Evolutionary conservation across 1,284 basidiomycete species (phyloP), one percentile per base, ranked within the genome.

Genomic region (Puccinia horiana): DNA sequence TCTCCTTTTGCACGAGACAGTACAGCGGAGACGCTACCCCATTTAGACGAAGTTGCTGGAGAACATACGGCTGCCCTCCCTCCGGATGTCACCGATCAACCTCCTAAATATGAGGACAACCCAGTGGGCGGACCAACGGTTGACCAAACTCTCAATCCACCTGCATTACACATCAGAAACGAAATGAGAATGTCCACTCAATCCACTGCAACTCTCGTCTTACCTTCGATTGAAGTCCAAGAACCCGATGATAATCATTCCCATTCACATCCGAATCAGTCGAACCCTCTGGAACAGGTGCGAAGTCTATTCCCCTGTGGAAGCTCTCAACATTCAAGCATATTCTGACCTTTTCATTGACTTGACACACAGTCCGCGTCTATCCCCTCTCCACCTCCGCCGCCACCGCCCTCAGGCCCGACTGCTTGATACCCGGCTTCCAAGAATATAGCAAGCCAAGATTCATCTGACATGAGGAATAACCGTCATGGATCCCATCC

Each of bases 171-270:
- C 42, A 42, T 42, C 40, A 42, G 37, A 1, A 69, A 69, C 32
- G 65, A 69, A 47, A 69, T 69, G 65, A 42, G 65, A 69, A 69
- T 69, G 65, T 69, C 65, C 40, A n/a, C 65, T 26, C 37, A 42
- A 42, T 69, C 65, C n/a, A 69, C 37, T 5, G 42, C 65, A 42
- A 69, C 65, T 14, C 65, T 69, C 37, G 37, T 69, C 40, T 20
- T 69, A 26, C 37, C 65, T 20, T 69, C 65, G 9, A 69, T 69
- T 37, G 26, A 29, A 23, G 16, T 69, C 16, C 40, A 42, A 37
- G 23, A 69, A 69, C 40, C 65, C 26, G 40, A 69, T 8, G 65
- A 42, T 69, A 23, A 69, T 23, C 12, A 69, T 26, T 20, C 32
- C 29, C 12, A 69, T 26, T 20, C 32, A 26, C 8, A 18, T 40